phyloP scores from a whole-genome alignment of 2,329 filamentous ascomycete genomes.

The Scedosporium dehoogii region DNA sequence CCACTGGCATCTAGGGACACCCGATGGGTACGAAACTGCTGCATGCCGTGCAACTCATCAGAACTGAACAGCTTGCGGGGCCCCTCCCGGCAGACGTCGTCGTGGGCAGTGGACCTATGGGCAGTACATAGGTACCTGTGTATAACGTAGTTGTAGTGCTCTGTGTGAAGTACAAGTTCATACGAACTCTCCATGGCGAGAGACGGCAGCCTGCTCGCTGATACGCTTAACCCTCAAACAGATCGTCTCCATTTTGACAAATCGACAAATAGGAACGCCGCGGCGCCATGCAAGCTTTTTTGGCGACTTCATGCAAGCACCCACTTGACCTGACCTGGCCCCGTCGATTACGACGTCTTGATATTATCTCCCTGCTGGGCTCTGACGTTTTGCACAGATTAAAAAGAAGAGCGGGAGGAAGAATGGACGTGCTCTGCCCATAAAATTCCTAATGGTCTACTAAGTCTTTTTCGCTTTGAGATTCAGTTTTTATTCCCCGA shows the following conservation, averaged over 20 bases:
- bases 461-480: no score
- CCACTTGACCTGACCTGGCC: background rate
- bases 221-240: background rate
- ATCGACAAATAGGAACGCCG: background rate
- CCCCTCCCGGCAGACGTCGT: no score
- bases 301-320: constrained; percentile 1
- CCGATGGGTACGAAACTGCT: no score
- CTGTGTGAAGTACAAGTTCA: background rate
- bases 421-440: no score
- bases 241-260: background rate
- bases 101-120: no score
- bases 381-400: background rate
- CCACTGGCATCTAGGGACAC: no score
- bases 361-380: background rate
- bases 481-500: background rate
- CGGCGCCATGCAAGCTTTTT: constrained; percentile 1
- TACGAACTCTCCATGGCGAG: background rate
- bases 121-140: no score
- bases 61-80: no score
- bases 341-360: background rate
- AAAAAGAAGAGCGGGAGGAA: no score
- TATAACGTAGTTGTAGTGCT: no score
- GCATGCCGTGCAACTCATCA: no score
- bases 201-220: background rate
- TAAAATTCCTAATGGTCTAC: no score